Percentiles rank a stretch among this genome's conserved stretches.
Evolutionary conservation across 768 basidiomycete species (phyloP).

Genomic region (Trametes villosa): DNA sequence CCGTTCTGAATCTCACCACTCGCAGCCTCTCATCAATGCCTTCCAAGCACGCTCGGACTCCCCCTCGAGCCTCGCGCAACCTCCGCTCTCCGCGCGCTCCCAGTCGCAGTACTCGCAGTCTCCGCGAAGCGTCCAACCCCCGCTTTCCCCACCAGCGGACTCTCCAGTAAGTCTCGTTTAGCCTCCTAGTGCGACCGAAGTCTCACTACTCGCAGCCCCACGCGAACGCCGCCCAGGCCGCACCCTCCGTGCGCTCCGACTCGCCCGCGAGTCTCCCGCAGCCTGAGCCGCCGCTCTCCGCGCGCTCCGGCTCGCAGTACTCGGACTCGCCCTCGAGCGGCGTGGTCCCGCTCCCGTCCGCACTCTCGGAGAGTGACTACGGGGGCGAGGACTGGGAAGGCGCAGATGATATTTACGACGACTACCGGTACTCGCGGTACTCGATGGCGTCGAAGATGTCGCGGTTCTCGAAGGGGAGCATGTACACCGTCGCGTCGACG

Average conservation of each 20-base stretch:
- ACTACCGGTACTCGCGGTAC: slow-evolving; percentile 73
- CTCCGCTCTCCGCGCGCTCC: too few relatives aligned
- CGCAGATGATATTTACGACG: slow-evolving; percentile 76
- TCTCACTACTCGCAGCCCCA: too few relatives aligned
- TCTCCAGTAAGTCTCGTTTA: too few relatives aligned
- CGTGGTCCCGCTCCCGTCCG: slow-evolving; percentile 16
- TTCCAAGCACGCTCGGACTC: too few relatives aligned
- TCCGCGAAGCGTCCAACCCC: too few relatives aligned
- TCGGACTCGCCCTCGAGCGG: slow-evolving; percentile 17
- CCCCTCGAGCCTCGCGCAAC: too few relatives aligned
- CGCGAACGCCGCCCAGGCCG: background rate
- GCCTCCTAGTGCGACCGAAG: too few relatives aligned
- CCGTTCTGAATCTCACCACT: too few relatives aligned
- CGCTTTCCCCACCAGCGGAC: too few relatives aligned
- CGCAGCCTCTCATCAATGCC: too few relatives aligned
- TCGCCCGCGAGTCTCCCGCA: background rate
- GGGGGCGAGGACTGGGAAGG: slow-evolving; percentile 63
- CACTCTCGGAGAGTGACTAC: slow-evolving; percentile 30
- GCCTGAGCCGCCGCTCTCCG: slow-evolving; percentile 3
- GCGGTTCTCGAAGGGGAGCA: slow-evolving; percentile 41
- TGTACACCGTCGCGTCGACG: slow-evolving; percentile 28
- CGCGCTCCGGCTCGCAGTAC: slow-evolving; percentile 15
- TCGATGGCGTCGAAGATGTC: slow-evolving; percentile 53
- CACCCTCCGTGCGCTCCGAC: slow-evolving; percentile 1
- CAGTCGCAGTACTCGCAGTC: too few relatives aligned